These are phyloP conservation scores for Rhizophagus clarus DNA, from an alignment of 192 early-diverging fungal genomes.

Conservation along the genomic window DNA sequence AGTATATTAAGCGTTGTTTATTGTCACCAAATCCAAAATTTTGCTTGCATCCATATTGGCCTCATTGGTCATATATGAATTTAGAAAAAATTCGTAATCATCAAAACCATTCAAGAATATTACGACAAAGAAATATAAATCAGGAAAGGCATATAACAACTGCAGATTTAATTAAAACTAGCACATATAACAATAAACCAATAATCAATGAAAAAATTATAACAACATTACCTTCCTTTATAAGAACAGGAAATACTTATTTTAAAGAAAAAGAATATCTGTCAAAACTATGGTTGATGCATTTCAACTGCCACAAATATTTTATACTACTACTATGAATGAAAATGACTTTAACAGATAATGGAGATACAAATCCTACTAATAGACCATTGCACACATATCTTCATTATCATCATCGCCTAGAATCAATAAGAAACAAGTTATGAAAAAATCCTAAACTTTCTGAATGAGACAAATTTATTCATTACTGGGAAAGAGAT, in stretches of 20 bases:
- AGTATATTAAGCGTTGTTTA: background rate
- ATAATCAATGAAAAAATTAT: no score
- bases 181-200: no score
- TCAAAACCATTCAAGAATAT: background rate
- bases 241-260: no score
- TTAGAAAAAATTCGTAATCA: background rate
- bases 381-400: constrained; percentile 5
- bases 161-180: no score
- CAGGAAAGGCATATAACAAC: no score
- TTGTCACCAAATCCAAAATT: background rate
- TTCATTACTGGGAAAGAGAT: no score
- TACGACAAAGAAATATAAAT: background rate
- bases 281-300: no score
- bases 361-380: background rate
- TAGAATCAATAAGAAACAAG: no score
- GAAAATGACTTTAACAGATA: background rate
- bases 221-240: no score
- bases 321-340: background rate
- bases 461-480: no score
- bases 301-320: background rate
- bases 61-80: background rate
- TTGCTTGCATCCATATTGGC: background rate
- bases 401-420: background rate
- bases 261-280: no score
- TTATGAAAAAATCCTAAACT: no score